Evolutionary conservation across 2,329 filamentous ascomycete species (phyloP).

Genomic region (Teratosphaeria zuluensis): DNA sequence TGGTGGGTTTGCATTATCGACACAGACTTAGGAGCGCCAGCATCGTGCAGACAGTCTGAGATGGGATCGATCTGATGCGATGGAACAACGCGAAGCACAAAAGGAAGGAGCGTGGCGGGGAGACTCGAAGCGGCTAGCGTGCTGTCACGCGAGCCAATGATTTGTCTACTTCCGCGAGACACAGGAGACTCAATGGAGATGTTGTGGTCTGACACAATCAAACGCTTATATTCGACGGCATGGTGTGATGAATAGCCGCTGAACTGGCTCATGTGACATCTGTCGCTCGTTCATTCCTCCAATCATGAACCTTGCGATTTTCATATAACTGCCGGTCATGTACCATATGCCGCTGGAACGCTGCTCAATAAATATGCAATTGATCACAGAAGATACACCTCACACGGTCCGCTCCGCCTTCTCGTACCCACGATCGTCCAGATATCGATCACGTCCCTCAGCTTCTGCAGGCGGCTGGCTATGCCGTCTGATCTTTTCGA

Average conservation of each 20-base stretch:
- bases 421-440: slow-evolving; percentile 15
- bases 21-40: too few species aligned
- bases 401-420: slow-evolving; percentile 10
- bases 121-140: not conserved
- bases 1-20: not conserved
- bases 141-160: not conserved
- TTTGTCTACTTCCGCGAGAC: not conserved
- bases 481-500: not conserved
- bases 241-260: not conserved
- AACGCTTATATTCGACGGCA: not conserved
- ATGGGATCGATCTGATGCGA: not conserved
- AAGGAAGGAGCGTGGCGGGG: not conserved
- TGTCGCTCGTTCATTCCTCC: too few species aligned
- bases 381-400: not conserved
- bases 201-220: not conserved
- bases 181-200: not conserved
- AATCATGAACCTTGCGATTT: too few species aligned
- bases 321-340: not conserved
- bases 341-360: not conserved
- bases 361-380: not conserved
- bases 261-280: too few species aligned
- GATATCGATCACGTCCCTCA: slow-evolving; percentile 7
- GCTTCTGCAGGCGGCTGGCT: not conserved
- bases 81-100: not conserved
- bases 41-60: too few species aligned